A percentile compares a stretch with the other conserved stretches of the same genome.
Conservation (phyloP, 2,329 filamentous ascomycete genomes). For the Magnaporthiopsis poae region DNA sequence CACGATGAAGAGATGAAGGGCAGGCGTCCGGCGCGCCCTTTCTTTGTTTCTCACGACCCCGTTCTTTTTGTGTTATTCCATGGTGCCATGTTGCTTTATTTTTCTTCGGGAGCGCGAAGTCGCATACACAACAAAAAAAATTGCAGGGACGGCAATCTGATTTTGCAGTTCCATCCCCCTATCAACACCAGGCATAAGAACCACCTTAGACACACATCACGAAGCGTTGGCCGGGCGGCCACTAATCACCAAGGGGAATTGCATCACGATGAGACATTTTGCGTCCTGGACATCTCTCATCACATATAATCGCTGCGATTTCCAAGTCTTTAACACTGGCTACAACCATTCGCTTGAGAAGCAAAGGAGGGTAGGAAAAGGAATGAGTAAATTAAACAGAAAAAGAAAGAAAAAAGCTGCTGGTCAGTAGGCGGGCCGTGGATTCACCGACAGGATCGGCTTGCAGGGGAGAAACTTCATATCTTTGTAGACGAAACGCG, state of each 20-base stretch:
- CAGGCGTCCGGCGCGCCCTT: neutral
- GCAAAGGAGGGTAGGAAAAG: no score
- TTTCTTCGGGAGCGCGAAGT: neutral
- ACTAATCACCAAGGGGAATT: neutral
- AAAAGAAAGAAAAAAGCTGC: neutral
- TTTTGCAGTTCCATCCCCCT: neutral
- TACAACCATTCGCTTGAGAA: neutral
- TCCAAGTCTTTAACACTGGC: neutral
- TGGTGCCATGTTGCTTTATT: neutral
- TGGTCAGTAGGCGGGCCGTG: neutral
- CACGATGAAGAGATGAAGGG: conserved; percentile 47
- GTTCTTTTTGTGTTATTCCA: neutral
- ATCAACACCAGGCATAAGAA: neutral
- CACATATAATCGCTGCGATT: neutral
- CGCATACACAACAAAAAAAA: neutral
- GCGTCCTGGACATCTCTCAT: neutral
- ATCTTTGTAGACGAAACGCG: neutral
- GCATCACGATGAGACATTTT: neutral
- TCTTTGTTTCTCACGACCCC: conserved; percentile 8
- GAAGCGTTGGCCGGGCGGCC: neutral
- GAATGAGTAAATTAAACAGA: neutral
- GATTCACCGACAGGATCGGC: neutral
- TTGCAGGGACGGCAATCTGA: neutral
- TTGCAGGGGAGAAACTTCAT: neutral
- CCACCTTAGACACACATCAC: neutral